Percentiles rank a stretch among this genome's conserved stretches.
phyloP scores from a whole-genome alignment of 2,329 filamentous ascomycete genomes.

The Penicillium sp. region DNA sequence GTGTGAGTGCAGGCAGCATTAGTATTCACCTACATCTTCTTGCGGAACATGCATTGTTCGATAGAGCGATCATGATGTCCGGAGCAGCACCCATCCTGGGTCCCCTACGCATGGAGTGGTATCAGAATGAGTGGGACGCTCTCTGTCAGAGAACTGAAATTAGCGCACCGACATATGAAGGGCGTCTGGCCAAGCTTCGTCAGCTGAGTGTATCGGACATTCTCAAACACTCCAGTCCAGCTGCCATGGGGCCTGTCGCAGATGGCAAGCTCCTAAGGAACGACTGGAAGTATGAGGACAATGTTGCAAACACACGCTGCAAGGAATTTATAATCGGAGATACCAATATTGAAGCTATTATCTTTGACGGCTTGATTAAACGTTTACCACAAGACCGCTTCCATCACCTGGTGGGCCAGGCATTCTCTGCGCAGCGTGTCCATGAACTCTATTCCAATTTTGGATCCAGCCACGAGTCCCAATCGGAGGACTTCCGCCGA shows the following conservation, averaged over 20 bases:
- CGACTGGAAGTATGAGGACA: constrained; percentile 7
- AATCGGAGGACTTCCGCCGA: constrained; percentile 4
- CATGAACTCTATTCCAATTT: constrained; percentile 4
- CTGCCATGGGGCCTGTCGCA: constrained; percentile 10
- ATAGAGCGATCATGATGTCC: constrained; percentile 8
- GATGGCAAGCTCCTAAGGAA: constrained; percentile 2
- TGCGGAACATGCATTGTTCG: constrained; percentile 6
- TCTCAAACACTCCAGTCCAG: constrained; percentile 2
- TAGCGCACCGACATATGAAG: not conserved
- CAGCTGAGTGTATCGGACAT: constrained; percentile 1
- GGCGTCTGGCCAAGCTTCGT: constrained; percentile 1
- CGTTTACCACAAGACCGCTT: constrained; percentile 2
- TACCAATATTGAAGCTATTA: constrained; percentile 12
- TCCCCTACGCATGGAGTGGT: not conserved
- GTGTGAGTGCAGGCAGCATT: constrained; percentile 9
- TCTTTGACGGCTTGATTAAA: constrained; percentile 9
- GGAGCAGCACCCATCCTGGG: constrained; percentile 6
- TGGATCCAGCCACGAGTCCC: not conserved
- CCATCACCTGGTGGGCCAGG: not conserved
- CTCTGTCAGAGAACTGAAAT: constrained; percentile 6
- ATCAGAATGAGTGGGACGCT: constrained; percentile 3
- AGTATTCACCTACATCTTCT: constrained; percentile 12
- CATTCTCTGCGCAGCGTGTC: not conserved
- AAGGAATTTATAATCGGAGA: constrained; percentile 6
- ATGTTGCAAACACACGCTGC: constrained; percentile 6